Percentiles rank a stretch among this genome's conserved stretches.
Conservation (phyloP, 192 early-diverging fungal genomes). For the Podila horticola region DNA sequence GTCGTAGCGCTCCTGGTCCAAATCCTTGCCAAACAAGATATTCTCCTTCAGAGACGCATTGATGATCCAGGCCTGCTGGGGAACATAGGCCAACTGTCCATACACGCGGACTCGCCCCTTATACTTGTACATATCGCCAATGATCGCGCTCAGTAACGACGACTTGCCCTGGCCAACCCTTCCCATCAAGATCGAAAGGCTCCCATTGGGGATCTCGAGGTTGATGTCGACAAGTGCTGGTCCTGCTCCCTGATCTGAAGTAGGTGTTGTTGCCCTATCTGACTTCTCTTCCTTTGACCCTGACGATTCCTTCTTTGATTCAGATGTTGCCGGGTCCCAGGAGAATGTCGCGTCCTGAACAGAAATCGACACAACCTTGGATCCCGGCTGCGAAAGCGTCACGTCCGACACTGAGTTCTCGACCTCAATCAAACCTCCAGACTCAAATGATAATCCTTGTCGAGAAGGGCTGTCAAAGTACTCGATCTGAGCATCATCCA, state of each 20-base stretch:
- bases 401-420: background rate
- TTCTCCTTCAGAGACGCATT: constrained; percentile 68
- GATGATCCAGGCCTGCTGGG: constrained; percentile 22
- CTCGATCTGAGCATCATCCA: constrained; percentile 6
- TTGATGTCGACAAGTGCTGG: constrained; percentile 37
- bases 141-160: constrained; percentile 71
- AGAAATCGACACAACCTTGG: background rate
- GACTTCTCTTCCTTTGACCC: background rate
- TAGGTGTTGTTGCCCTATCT: background rate
- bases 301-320: background rate
- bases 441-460: background rate
- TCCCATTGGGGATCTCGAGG: constrained; percentile 22
- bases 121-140: constrained; percentile 81
- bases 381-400: background rate
- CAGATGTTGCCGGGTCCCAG: constrained; percentile 6
- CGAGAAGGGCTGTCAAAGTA: background rate
- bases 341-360: constrained; percentile 4
- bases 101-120: constrained; percentile 61
- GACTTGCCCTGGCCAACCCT: constrained; percentile 74
- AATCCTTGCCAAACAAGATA: constrained; percentile 77
- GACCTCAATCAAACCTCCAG: background rate
- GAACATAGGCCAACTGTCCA: constrained; percentile 63
- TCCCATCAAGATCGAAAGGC: constrained; percentile 19
- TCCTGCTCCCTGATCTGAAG: background rate
- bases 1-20: constrained; percentile 68